These are phyloP conservation scores for Dissoconium aciculare DNA, from an alignment of 2,329 filamentous ascomycete species.

Conservation along the genomic window DNA sequence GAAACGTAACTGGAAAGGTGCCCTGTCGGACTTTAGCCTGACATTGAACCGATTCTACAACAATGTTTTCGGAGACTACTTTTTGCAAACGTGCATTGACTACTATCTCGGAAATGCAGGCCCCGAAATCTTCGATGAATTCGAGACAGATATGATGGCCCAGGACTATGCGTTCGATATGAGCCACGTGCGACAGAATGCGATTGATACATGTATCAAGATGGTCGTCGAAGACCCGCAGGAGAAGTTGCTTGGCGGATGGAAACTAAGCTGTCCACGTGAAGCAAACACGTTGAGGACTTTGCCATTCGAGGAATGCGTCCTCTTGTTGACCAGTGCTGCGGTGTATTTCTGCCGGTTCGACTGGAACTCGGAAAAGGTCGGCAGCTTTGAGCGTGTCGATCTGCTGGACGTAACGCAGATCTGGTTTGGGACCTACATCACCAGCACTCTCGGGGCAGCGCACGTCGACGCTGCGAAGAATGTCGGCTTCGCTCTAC, in stretches of 20 bases:
- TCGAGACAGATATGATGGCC: constrained; percentile 84
- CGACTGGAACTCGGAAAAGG: constrained; percentile 91
- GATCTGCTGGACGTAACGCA: constrained; percentile 57
- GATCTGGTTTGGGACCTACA: constrained; percentile 71
- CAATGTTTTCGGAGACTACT: constrained; percentile 96
- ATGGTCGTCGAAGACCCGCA: constrained; percentile 66
- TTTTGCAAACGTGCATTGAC: constrained; percentile 87
- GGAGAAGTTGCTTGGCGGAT: constrained; percentile 77
- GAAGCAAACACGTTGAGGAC: constrained; percentile 50
- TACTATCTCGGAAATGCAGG: constrained; percentile 83
- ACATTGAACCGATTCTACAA: constrained; percentile 66
- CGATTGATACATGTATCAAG: constrained; percentile 76
- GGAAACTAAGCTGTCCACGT: constrained; percentile 70
- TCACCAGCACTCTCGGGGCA: constrained; percentile 71
- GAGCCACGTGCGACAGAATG: constrained; percentile 67
- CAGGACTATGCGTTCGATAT: constrained; percentile 84
- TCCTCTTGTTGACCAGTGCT: constrained; percentile 70
- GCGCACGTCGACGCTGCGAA: constrained; percentile 60
- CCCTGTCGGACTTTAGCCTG: constrained; percentile 77
- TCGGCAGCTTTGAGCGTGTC: constrained; percentile 79
- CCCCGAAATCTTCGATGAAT: constrained; percentile 77
- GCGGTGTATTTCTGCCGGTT: constrained; percentile 83
- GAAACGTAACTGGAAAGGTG: constrained; percentile 81
- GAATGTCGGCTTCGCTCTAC: constrained; percentile 73
- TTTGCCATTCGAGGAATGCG: constrained; percentile 70